Evolutionary conservation across 1,284 basidiomycete genomes (phyloP), one percentile per base, ranked within the genome.

Genomic region (Ceratobasidium sp.): DNA sequence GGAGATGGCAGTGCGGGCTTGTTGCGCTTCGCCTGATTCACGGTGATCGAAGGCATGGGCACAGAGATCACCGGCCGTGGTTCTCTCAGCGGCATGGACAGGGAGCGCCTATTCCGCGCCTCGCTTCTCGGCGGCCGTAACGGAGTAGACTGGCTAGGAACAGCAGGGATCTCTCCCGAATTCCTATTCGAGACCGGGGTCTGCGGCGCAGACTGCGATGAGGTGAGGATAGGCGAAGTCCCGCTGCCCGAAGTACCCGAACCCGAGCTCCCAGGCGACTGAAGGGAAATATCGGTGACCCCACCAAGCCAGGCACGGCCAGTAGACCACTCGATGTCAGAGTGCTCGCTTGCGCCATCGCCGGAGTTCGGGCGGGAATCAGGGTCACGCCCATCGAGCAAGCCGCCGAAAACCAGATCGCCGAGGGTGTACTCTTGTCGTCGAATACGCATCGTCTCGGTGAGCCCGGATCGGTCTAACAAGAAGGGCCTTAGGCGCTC

Each of bases 371-470:
- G 41, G 21, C 66, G 35, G 18, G 50, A 47, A 35, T 69, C 54
- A 5, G 35, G 21, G 11, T 69, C 66, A 9, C 66, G 66, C 35
- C 44, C 38, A 28, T 69, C 66, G 5, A 69, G 66, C 16, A 57
- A 38, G 28, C 66, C 52, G n/a, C 66, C 41, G 1, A 69, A 28
- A 26, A 69, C 66, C 16, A 69, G 66, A 26, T 69, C 52, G 41
- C 66, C 66, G 16, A 69, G 50, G 11, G 52, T 69, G 30, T 69
- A 69, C 41, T 69, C 66, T 35, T 69, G 66, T 38, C 66, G 52
- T 16, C 52, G n/a, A 35, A 69, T 57, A 23, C 66, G 66, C 66
- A 69, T 69, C 3, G 66, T 69, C 52, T 69, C 66, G 2, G 66
- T 57, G 11, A 69, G 47, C 13, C 66, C 66, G 4, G 66, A 28